Conservation (phyloP, 192 early-diverging fungal genomes). For the Lunasporangiospora selenospora region DNA sequence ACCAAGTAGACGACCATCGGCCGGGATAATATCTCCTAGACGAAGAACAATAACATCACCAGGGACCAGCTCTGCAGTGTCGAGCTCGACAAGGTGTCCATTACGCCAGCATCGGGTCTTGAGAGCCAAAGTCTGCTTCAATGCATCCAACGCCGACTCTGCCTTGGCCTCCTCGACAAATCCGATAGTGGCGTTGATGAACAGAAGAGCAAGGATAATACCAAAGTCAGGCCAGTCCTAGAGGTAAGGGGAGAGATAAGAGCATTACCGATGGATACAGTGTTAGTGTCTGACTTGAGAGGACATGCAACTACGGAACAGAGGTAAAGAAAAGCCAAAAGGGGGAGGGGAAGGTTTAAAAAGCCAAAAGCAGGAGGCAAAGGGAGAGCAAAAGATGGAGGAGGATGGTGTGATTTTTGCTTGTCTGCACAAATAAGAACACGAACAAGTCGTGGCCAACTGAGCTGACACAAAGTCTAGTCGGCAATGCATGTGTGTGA, state of each 20-base stretch:
- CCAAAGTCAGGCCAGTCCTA: conserved; percentile 73
- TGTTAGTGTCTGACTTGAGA: background rate
- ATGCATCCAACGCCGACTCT: conserved; percentile 92
- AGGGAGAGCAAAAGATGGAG: background rate
- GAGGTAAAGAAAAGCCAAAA: background rate
- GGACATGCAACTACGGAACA: background rate
- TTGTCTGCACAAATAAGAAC: too few relatives aligned
- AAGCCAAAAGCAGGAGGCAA: background rate
- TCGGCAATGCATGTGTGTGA: too few relatives aligned
- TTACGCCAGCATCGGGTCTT: conserved; percentile 86
- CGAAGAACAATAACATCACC: conserved; percentile 92
- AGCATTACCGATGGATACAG: background rate
- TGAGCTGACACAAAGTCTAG: too few relatives aligned
- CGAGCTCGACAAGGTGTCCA: conserved; percentile 73
- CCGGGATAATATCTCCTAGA: conserved; percentile 94
- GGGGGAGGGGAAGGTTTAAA: background rate
- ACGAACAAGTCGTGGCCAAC: too few relatives aligned
- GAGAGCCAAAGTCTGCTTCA: conserved; percentile 92
- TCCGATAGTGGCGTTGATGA: conserved; percentile 92
- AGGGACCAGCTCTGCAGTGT: conserved; percentile 82
- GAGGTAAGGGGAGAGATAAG: background rate
- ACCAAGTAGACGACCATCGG: conserved; percentile 86
- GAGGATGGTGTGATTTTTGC: too few relatives aligned
- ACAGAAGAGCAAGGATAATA: conserved; percentile 79
- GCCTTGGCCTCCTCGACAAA: conserved; percentile 94